Base-by-base conservation (phyloP, 495 filamentous ascomycete genomes). In the Neurospora sp. region DNA sequence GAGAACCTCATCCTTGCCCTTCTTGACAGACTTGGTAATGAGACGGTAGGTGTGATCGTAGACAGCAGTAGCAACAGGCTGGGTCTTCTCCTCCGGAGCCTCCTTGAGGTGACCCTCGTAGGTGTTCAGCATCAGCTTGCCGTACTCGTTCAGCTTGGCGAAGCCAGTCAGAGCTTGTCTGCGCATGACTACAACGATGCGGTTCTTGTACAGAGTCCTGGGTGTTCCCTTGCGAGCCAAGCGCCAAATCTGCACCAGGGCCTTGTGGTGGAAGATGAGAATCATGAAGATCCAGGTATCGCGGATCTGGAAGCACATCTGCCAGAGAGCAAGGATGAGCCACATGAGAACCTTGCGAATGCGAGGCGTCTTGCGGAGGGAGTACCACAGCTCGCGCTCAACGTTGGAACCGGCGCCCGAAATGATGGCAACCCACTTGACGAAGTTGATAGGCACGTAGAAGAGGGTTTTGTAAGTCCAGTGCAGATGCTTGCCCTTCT, bases 371-470 rank as follows among this genome's bases (percentile, higher is more conserved):
- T 75, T 44, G 18, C 75, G 66, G 23, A 79, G 72, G 1, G 72
- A 41, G 46, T 78, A 77, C 72, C 75, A 79, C 2, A 80, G 70
- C 62, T 80, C 79, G n/a, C 79, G 69, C 41, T 79, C 79, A 14
- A 77, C 46, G 42, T 77, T 72, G 14, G 76, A 73, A 9, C 75
- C 73, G 3, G 71, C 79, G 3, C 76, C 75, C 0, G 78, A 76
- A 31, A 80, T 76, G 35, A 80, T 75, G 16, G 69, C 78, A 2
- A 73, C n/a, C 77, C 77, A 77, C 54, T 79, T 74, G n/a, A 46
- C 39, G 12, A 78, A 41, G 4, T 41, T 73, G 42, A 76, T 6
- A 0, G 75, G 66, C 1, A 76, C 5, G 5, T 38, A 38, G 41
- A 69, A 37, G 5, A 72, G 11, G 8, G 35, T 35, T 5, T 72